Evolutionary conservation across 2,329 filamentous ascomycete genomes (phyloP).

Genomic region (Trichoderma lentiforme): DNA sequence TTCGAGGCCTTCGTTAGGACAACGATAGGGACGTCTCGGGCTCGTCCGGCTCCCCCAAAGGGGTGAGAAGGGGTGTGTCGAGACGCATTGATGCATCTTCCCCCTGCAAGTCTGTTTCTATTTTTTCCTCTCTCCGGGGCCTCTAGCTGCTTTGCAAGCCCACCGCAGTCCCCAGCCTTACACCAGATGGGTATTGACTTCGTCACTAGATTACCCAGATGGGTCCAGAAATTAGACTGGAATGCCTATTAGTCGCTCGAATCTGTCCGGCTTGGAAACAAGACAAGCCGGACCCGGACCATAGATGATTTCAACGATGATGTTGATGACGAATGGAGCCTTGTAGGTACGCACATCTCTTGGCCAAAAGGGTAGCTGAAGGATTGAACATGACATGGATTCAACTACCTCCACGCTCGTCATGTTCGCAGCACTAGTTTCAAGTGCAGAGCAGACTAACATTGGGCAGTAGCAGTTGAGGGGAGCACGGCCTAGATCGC

Average conservation of each 20-base stretch:
- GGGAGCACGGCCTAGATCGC: background rate
- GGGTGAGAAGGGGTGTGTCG: background rate
- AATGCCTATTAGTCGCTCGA: background rate
- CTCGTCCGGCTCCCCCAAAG: background rate
- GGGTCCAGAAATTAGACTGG: background rate
- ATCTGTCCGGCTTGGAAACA: background rate
- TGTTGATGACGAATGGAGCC: background rate
- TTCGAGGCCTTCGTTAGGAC: background rate
- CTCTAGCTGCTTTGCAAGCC: background rate
- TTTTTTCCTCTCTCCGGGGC: slow-evolving; percentile 1
- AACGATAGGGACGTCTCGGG: background rate
- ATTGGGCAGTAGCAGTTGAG: background rate
- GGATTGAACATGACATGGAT: background rate
- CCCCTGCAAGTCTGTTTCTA: slow-evolving; percentile 10
- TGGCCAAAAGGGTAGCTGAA: too few relatives aligned
- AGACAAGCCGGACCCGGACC: background rate
- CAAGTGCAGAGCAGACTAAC: background rate
- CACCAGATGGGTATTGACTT: background rate
- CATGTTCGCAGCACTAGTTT: background rate
- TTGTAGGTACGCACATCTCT: background rate
- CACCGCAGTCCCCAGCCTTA: slow-evolving; percentile 8
- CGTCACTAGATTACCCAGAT: background rate
- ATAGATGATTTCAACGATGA: background rate
- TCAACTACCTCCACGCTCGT: background rate
- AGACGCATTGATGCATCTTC: background rate